Evolutionary conservation across 2,329 filamentous ascomycete species (phyloP), one percentile per base, ranked within the genome.

Genomic region (Colletotrichum sansevieriae): DNA sequence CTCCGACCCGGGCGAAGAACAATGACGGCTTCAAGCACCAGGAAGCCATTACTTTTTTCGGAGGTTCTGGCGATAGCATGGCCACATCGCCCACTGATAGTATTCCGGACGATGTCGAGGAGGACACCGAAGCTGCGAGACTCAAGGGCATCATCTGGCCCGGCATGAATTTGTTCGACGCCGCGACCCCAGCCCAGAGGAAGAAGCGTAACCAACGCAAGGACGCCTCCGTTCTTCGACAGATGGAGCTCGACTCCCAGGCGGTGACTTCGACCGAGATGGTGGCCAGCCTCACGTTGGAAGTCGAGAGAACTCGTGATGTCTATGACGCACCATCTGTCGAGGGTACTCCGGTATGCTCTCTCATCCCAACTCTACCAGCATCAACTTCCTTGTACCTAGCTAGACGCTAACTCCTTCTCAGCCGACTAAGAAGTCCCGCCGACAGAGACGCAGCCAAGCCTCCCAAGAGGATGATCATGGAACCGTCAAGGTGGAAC

Each of bases 141-240:
- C 67, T 94, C 61, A 95, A 95, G 77, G 92, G 92, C 2, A 82
- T 90, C n/a, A 82, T 88, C 54, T 94, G 90, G 85, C 90, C 91
- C 3, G 92, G 92, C 18, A 95, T 95, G 92, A 87, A 88, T 61
- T 85, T 93, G n/a, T 94, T 95, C 76, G 92, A 95, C 77, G 89
- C 92, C 61, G 92, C 92, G 4, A 92, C 90, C 4, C 86, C 89
- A 15, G 88, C 91, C 70, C 91, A 92, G 84, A 91, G 89, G 73
- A 86, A 90, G 52, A 92, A 89, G 80, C 85, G 92, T 59, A 95
- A 95, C 76, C 92, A 95, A 78, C 89, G 91, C 74, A 95, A 95
- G 77, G 88, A 91, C 62, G 85, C 83, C n/a, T 90, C 88, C 1
- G 89, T 93, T n/a, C 81, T 94, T 22, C 83, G 87, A 63, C 86